These are phyloP conservation scores for Trebouxia gelatinosa DNA, from an alignment of 163 green algal genomes.

Conservation along the genomic window DNA sequence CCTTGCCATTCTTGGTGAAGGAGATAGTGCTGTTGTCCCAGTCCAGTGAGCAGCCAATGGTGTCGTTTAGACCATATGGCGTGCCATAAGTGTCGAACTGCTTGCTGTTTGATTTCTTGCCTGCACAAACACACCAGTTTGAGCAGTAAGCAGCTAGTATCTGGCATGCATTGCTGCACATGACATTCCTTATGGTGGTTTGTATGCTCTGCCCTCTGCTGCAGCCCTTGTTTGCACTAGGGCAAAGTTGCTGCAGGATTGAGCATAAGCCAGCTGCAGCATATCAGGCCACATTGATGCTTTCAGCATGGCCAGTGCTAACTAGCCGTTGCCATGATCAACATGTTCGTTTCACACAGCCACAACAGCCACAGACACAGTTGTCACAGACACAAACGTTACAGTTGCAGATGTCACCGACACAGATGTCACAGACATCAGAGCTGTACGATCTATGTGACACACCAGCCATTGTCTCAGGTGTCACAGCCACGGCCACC, in stretches of 20 bases:
- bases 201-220: not conserved
- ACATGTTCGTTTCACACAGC: too few relatives aligned
- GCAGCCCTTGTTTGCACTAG: not conserved
- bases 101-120: not conserved
- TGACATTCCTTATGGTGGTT: not conserved
- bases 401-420: too few relatives aligned
- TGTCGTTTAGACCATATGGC: conserved; percentile 65
- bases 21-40: conserved; percentile 40
- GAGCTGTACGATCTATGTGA: too few relatives aligned
- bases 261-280: not conserved
- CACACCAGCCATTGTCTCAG: too few relatives aligned
- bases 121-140: not conserved
- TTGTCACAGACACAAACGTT: too few relatives aligned
- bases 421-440: too few relatives aligned
- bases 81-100: conserved; percentile 75
- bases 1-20: conserved; percentile 73
- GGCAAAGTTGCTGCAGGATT: not conserved
- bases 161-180: not conserved
- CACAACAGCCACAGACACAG: too few relatives aligned
- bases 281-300: not conserved
- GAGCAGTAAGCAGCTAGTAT: not conserved
- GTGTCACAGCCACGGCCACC: too few relatives aligned
- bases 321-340: too few relatives aligned
- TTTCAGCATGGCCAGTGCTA: too few relatives aligned
- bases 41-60: conserved; percentile 75